These are phyloP conservation scores for Emericellopsis cladophorae DNA, from an alignment of 2,329 filamentous ascomycete species.

Conservation along the genomic window DNA sequence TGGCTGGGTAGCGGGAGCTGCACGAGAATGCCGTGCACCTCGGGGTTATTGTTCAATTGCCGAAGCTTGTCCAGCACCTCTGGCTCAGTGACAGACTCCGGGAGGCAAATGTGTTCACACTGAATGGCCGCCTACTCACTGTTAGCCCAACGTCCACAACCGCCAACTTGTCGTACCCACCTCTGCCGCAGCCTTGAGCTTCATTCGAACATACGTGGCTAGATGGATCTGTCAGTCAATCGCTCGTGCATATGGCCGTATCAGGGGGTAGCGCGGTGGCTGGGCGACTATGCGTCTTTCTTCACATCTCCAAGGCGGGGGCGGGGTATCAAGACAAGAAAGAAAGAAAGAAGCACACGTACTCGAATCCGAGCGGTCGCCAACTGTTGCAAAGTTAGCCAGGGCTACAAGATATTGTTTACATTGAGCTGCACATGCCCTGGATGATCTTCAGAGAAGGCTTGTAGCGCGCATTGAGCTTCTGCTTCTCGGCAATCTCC, in stretches of 20 bases:
- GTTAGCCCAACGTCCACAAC: not conserved
- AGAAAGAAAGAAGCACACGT: slow-evolving; percentile 9
- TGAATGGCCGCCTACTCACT: slow-evolving; percentile 63
- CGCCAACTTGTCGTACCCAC: slow-evolving; percentile 27
- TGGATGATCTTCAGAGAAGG: slow-evolving; percentile 91
- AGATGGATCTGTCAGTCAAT: slow-evolving; percentile 6
- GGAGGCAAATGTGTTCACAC: slow-evolving; percentile 76
- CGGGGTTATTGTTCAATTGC: slow-evolving; percentile 72
- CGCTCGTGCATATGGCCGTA: no score
- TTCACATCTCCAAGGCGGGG: not conserved
- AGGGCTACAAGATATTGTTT: not conserved
- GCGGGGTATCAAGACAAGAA: slow-evolving; percentile 5
- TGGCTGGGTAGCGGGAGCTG: slow-evolving; percentile 84
- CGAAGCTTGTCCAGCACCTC: slow-evolving; percentile 78
- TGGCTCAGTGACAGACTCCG: slow-evolving; percentile 67
- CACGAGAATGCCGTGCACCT: slow-evolving; percentile 84
- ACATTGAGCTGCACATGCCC: slow-evolving; percentile 38
- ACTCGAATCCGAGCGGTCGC: slow-evolving; percentile 87
- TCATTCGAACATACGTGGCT: slow-evolving; percentile 99
- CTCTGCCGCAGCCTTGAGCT: slow-evolving; percentile 91
- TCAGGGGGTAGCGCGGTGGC: no score
- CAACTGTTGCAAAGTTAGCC: slow-evolving; percentile 42
- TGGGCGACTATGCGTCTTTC: not conserved
- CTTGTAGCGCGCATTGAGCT: slow-evolving; percentile 73
- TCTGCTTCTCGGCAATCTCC: slow-evolving; percentile 73